Percentiles rank a stretch among this genome's conserved stretches.
Conservation (phyloP, 2,329 filamentous ascomycete genomes). For the Microdochium nivale region DNA sequence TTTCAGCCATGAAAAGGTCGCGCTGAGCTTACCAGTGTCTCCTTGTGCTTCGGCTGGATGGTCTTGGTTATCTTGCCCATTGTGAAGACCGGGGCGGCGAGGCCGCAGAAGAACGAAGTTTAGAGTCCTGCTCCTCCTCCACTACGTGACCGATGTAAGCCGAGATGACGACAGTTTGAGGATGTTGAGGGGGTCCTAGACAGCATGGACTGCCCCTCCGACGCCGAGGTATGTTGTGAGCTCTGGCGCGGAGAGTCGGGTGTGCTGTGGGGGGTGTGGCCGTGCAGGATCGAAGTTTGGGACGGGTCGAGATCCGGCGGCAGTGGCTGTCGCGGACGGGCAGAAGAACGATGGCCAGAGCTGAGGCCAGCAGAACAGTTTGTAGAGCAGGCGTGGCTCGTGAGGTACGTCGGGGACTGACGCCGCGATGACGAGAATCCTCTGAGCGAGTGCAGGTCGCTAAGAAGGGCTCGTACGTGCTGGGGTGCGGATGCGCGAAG, state of each 20-base stretch:
- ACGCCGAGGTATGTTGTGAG: neutral
- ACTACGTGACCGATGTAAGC: slow-evolving; percentile 34
- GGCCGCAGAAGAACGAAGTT: slow-evolving; percentile 38
- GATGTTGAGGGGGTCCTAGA: slow-evolving; percentile 2
- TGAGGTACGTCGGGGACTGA: neutral
- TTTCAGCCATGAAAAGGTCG: neutral
- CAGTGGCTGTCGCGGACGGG: too few species aligned
- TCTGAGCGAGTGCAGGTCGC: neutral
- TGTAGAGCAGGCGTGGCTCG: neutral
- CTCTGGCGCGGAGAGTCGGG: neutral
- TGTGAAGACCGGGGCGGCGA: slow-evolving; percentile 46
- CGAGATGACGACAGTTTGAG: slow-evolving; percentile 29
- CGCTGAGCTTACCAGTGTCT: slow-evolving; percentile 48
- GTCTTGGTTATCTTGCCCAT: slow-evolving; percentile 64
- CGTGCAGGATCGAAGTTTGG: neutral
- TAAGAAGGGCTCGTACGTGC: neutral
- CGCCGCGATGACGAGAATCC: neutral
- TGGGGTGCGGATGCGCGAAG: neutral
- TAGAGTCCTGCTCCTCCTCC: slow-evolving; percentile 45
- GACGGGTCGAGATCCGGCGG: neutral
- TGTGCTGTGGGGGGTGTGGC: neutral
- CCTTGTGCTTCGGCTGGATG: slow-evolving; percentile 58
- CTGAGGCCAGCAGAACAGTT: neutral
- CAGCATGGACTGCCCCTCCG: neutral
- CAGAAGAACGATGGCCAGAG: too few species aligned